Evolutionary conservation across 495 filamentous ascomycete species (phyloP).

Genomic region (Hypoxylon intermedium): DNA sequence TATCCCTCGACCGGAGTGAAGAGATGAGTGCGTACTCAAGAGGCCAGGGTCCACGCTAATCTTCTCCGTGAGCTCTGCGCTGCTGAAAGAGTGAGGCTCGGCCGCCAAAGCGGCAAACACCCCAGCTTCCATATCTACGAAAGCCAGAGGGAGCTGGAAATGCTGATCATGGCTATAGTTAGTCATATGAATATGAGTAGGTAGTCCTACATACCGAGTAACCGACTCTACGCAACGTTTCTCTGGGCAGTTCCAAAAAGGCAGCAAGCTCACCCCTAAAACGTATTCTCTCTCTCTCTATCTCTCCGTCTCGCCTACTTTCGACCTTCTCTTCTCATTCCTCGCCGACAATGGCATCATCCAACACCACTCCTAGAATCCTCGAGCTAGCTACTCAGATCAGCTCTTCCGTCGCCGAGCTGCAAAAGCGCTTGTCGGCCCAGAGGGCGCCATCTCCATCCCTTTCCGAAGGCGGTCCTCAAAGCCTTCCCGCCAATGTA

Average conservation of each 20-base stretch:
- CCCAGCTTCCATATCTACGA: neutral
- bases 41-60: neutral
- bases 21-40: neutral
- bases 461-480: slow-evolving; percentile 11
- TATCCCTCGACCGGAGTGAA: neutral
- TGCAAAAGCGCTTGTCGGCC: slow-evolving; percentile 14
- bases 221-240: neutral
- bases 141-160: neutral
- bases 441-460: slow-evolving; percentile 17
- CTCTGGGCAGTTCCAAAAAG: neutral
- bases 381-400: slow-evolving; percentile 20
- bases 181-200: neutral
- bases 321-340: neutral
- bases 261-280: neutral
- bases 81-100: neutral
- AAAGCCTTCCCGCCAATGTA: slow-evolving; percentile 1
- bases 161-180: neutral
- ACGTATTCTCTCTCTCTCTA: too few relatives aligned
- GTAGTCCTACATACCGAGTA: neutral
- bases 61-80: neutral
- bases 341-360: slow-evolving; percentile 13
- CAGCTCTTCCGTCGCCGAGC: slow-evolving; percentile 14
- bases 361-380: slow-evolving; percentile 6
- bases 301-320: neutral
- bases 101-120: neutral